Evolutionary conservation across 371 early-diverging fungal genomes (phyloP), one percentile per base, ranked within the genome.

Genomic region (Syncephalis fuscata): DNA sequence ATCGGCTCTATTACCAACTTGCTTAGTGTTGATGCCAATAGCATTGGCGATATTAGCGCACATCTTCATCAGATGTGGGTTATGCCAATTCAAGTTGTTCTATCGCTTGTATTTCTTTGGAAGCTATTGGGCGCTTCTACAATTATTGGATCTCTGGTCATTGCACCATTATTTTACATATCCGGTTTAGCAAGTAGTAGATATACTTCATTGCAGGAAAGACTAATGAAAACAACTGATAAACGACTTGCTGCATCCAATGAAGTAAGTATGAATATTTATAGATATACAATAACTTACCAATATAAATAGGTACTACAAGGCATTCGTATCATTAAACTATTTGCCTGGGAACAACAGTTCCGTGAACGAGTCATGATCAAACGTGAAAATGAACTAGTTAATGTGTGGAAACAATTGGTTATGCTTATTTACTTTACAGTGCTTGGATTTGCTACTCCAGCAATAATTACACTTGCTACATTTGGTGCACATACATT

Each of bases 1-100:
- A 53, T 60, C 0, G 89, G 89, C 4, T 84, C 82, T 58, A 83
- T 87, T 50, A 79, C 78, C 17, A 85, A 89, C 53, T 53, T 88
- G 52, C 82, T 84, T 82, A 68, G 76, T 38, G 77, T 84, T 2
- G 87, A 89, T 60, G 76, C 83, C 3, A 62, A 74, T 17, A 53
- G 65, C n/a, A 45, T 77, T 5, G 55, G 68, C 11, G 58, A 63
- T 16, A 39, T 71, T 9, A 62, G 60, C 9, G 54, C 56, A 20
- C 68, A 61, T 40, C 53, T 68, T 19, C 70, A 64, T 50, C 70
- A 68, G 51, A 52, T 74, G 1, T 71, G 73, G 48, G 65, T 58
- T 36, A 60, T 64, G 3, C 78, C 78, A 14, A 44, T 78, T 5
- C 71, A 74, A 48, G 55, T 73, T 17, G n/a, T 42, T 1, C 60